Evolutionary conservation across 2,329 filamentous ascomycete species (phyloP).

Genomic region (Scedosporium aurantiacum): DNA sequence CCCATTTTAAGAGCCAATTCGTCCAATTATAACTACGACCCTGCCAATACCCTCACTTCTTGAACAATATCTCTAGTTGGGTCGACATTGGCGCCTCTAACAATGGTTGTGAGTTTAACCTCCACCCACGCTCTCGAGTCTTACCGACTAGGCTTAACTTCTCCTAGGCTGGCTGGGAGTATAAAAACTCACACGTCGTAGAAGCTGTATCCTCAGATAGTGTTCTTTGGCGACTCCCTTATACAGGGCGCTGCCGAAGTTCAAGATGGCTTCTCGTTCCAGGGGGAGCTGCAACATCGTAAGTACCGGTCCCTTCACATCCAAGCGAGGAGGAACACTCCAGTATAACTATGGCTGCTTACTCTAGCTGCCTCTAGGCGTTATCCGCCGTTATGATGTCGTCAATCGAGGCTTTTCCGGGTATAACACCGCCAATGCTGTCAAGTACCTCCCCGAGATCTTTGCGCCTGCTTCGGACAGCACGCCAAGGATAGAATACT

Average conservation of each 20-base stretch:
- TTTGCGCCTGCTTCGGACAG: constrained; percentile 53
- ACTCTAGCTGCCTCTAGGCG: constrained; percentile 36
- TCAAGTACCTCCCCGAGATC: constrained; percentile 57
- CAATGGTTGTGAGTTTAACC: background rate
- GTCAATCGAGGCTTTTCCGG: constrained; percentile 81
- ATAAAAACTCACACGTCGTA: constrained; percentile 13
- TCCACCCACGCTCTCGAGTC: background rate
- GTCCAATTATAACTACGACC: background rate
- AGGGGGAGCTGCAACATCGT: constrained; percentile 60
- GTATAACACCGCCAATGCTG: constrained; percentile 68
- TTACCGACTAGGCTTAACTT: too few species aligned
- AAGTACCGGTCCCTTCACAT: constrained; percentile 16
- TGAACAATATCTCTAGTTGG: background rate
- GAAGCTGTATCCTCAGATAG: constrained; percentile 56
- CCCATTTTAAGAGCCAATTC: background rate
- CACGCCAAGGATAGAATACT: constrained; percentile 51
- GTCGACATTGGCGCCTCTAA: background rate
- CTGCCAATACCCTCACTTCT: background rate
- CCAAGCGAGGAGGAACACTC: too few species aligned
- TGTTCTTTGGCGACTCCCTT: constrained; percentile 87
- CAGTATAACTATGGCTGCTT: too few species aligned
- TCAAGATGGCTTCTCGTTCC: constrained; percentile 61
- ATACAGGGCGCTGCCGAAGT: constrained; percentile 57
- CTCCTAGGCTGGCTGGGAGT: too few species aligned
- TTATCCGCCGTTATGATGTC: constrained; percentile 69